phyloP scores from a whole-genome alignment of 768 basidiomycete species.

The Trametes elegans region DNA sequence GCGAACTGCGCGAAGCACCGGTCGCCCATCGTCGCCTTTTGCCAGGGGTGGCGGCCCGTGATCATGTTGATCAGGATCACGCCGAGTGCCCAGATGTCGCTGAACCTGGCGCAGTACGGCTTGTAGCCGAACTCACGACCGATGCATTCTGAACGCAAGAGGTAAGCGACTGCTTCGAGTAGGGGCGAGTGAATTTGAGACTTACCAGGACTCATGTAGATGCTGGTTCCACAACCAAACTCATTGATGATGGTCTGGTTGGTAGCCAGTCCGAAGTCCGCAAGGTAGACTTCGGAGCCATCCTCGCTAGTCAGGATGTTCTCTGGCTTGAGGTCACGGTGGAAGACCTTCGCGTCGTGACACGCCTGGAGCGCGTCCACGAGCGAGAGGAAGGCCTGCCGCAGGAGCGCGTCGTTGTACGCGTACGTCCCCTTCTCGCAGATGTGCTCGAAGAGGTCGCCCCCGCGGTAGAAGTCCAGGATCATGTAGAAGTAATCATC shows the following conservation, averaged over 20 bases:
- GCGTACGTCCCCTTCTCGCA: constrained; percentile 31
- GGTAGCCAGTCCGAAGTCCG: constrained; percentile 41
- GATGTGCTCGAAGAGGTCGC: constrained; percentile 48
- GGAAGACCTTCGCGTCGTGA: constrained; percentile 63
- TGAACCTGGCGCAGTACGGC: constrained; percentile 56
- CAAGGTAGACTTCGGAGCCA: constrained; percentile 40
- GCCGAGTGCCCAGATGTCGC: constrained; percentile 74
- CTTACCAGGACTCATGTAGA: constrained; percentile 28
- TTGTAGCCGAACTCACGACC: constrained; percentile 42
- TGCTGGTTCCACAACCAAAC: constrained; percentile 23
- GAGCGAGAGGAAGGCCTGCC: constrained; percentile 44
- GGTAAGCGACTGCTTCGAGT: not conserved
- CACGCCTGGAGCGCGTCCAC: constrained; percentile 51
- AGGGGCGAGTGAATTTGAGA: not conserved
- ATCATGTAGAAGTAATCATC: constrained; percentile 66
- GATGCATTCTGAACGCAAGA: constrained; percentile 26
- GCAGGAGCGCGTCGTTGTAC: constrained; percentile 26
- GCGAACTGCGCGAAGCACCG: constrained; percentile 46
- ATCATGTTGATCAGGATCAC: constrained; percentile 85
- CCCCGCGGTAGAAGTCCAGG: constrained; percentile 42
- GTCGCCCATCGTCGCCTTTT: constrained; percentile 46
- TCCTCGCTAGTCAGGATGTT: constrained; percentile 69
- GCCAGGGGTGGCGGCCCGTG: constrained; percentile 58
- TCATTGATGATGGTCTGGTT: constrained; percentile 16
- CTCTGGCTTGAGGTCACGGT: constrained; percentile 99